These are phyloP conservation scores for Kingdonia uniflora DNA, from an alignment of 164 flowering plant species.

Conservation along the genomic window DNA sequence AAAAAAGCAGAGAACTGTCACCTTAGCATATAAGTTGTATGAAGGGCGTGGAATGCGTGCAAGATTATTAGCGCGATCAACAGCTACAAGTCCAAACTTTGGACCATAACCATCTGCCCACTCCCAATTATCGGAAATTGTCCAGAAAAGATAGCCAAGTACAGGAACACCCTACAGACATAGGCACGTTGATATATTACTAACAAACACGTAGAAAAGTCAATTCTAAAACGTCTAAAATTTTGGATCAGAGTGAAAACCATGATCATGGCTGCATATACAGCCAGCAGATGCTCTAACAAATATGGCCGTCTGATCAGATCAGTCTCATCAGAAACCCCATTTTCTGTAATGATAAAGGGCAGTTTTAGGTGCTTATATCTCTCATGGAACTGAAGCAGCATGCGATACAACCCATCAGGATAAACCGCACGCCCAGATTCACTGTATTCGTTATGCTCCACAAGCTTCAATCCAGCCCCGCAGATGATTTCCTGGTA, in stretches of 20 bases:
- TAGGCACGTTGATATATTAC: not conserved
- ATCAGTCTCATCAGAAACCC: slow-evolving; percentile 87
- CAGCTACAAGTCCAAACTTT: slow-evolving; percentile 94
- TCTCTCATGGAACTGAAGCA: slow-evolving; percentile 87
- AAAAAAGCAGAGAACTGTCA: slow-evolving; percentile 7
- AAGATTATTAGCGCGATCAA: slow-evolving; percentile 75
- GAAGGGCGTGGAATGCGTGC: slow-evolving; percentile 87
- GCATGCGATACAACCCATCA: slow-evolving; percentile 81
- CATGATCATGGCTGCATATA: slow-evolving; percentile 76
- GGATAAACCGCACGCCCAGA: slow-evolving; percentile 97
- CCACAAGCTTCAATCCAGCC: slow-evolving; percentile 75
- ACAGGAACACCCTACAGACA: slow-evolving; percentile 73
- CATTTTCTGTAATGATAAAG: slow-evolving; percentile 84
- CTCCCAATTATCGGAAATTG: slow-evolving; percentile 97
- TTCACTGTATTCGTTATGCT: slow-evolving; percentile 90
- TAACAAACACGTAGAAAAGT: not conserved
- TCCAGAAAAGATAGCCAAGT: slow-evolving; percentile 93
- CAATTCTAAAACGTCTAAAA: not conserved
- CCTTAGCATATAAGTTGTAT: slow-evolving; percentile 77
- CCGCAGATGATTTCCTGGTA: slow-evolving; percentile 78
- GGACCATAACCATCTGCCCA: slow-evolving; percentile 99
- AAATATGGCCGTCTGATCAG: slow-evolving; percentile 79
- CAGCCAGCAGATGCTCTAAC: slow-evolving; percentile 83
- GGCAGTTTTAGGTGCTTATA: slow-evolving; percentile 75
- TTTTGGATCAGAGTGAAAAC: slow-evolving; percentile 24